These are phyloP conservation scores for Chaetomium fimeti DNA, from an alignment of 495 filamentous ascomycete species.

Conservation along the genomic window DNA sequence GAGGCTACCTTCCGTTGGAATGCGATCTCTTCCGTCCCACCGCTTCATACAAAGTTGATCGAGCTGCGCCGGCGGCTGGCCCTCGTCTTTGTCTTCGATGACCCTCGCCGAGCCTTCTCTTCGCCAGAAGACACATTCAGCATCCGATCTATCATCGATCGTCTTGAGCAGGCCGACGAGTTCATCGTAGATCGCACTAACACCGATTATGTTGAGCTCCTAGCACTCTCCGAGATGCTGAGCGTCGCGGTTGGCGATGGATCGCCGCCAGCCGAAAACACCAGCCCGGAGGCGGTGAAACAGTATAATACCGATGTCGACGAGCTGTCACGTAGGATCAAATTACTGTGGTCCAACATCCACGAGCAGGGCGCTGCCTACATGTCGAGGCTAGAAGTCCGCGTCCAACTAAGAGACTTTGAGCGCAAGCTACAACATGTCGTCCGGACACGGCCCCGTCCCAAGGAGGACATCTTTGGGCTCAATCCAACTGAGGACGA, in stretches of 20 bases:
- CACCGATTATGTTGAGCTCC: slow-evolving; percentile 68
- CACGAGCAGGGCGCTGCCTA: slow-evolving; percentile 70
- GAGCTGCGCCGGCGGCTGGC: slow-evolving; percentile 71
- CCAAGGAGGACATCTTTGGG: slow-evolving; percentile 59
- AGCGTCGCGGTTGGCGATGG: slow-evolving; percentile 72
- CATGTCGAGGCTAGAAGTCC: slow-evolving; percentile 69
- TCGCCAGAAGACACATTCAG: slow-evolving; percentile 48
- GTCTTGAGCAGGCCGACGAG: slow-evolving; percentile 48
- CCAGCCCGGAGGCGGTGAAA: slow-evolving; percentile 41
- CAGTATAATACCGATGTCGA: slow-evolving; percentile 70
- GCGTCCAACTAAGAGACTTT: slow-evolving; percentile 67
- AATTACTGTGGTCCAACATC: slow-evolving; percentile 66
- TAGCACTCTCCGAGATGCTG: slow-evolving; percentile 62
- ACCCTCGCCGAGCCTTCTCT: slow-evolving; percentile 47
- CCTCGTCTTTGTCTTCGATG: slow-evolving; percentile 63
- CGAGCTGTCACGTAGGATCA: slow-evolving; percentile 59
- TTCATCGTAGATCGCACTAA: slow-evolving; percentile 37
- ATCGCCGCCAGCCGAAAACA: slow-evolving; percentile 28
- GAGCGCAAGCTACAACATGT: slow-evolving; percentile 67
- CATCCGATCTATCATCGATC: slow-evolving; percentile 50
- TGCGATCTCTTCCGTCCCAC: slow-evolving; percentile 54
- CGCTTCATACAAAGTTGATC: slow-evolving; percentile 56
- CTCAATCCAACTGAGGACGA: slow-evolving; percentile 34
- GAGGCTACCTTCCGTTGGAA: slow-evolving; percentile 53
- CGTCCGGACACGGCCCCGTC: slow-evolving; percentile 63